Base-by-base conservation (phyloP, 2,329 filamentous ascomycete species). In the Davidsoniella virescens region DNA sequence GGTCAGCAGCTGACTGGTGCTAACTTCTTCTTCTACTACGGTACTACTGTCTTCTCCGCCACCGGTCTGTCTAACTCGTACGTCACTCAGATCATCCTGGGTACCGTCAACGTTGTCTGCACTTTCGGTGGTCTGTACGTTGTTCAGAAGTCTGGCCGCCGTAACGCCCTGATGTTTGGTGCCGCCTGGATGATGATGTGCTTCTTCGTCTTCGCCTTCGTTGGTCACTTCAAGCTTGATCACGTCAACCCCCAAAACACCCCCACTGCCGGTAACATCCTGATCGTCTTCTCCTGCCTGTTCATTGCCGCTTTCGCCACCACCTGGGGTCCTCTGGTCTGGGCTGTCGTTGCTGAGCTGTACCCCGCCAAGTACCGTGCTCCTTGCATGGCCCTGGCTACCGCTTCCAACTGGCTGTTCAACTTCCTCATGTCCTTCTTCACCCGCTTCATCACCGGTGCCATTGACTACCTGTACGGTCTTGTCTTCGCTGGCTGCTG, bases 401-500 rank as follows among this genome's bases (percentile, higher is more conserved):
- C 75, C 5, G 70, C 72, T 14, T 66, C 69, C 46, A 79, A 79
- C 64, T 80, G 76, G 76, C 66, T 72, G 54, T 82, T 75, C 73
- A 82, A 84, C 65, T 84, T 83, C 55, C 60, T 70, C 57, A 67
- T 70, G 51, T 69, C 67, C 16, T 70, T 70, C 60, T 69, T 70
- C 66, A 85, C 82, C 2, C 80, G 81, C 4, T 86, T 84, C 66
- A 85, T 86, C 59, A 79, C 74, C n/a, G 70, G 73, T 26, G 67
- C 72, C 16, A 85, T 86, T 57, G 72, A 79, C 60, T 85, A 81
- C 65, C 70, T 71, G 4, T 84, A 83, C 60, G 82, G 82, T 29
- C 76, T 84, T 52, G 75, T 86, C 38, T 85, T 85, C 60, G 81
- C 79, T 0, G 78, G 72, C 4, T 84, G 79, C 62, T 79, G 78